phyloP scores from a whole-genome alignment of 2,329 filamentous ascomycete species.

The Trichoderma atroviride region DNA sequence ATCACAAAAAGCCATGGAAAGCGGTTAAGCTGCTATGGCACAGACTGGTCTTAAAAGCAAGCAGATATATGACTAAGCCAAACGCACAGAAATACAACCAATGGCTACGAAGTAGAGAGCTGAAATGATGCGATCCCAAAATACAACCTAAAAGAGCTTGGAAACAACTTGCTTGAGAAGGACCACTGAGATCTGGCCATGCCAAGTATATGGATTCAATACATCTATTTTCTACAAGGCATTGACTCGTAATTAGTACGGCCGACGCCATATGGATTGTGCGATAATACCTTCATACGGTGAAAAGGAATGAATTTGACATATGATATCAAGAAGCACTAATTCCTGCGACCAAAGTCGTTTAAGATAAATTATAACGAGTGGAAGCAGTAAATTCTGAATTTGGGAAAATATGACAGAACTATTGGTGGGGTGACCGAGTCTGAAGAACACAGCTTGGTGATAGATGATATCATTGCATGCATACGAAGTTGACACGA shows the following conservation, averaged over 20 bases:
- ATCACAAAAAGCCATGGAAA: background rate
- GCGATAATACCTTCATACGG: background rate
- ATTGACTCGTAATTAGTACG: background rate
- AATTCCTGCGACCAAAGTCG: background rate
- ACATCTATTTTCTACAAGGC: background rate
- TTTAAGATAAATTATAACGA: background rate
- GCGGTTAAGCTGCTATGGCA: too few species aligned
- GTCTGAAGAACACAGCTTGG: background rate
- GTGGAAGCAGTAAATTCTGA: background rate
- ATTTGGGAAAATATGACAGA: background rate
- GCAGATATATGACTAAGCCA: background rate
- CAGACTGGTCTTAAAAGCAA: background rate
- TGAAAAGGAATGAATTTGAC: background rate
- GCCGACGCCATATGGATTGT: background rate
- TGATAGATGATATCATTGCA: background rate
- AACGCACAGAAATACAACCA: background rate
- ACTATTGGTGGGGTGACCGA: background rate
- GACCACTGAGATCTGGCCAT: background rate
- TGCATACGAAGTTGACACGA: background rate
- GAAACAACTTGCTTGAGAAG: background rate
- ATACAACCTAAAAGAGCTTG: background rate
- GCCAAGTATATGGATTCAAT: background rate
- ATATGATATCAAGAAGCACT: background rate
- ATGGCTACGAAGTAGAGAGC: background rate
- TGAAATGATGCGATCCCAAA: background rate